Base-by-base conservation (phyloP, 148 eudicot species). In the Gaultheria prostrata region DNA sequence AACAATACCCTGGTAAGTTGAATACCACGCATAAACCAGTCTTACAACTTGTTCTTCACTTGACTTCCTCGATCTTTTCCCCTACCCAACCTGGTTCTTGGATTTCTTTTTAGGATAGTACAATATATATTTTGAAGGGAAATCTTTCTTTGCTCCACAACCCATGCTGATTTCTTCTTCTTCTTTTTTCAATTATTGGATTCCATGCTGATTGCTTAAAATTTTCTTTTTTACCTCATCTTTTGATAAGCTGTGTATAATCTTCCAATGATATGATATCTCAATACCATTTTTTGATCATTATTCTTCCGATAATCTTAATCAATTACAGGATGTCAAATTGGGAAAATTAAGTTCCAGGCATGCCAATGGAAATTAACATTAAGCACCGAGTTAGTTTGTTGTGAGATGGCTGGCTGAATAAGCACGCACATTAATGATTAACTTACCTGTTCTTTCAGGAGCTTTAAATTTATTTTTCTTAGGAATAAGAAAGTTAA, bases 1-100 rank as follows among this genome's bases (percentile, higher is more conserved):
- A 82, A 17, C 75, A 10, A 30, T 51, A 83, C 86, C 75, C 71
- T 79, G 88, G 93, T 91, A 87, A 85, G 86, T 79, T 86, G 83
- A 56, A 54, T 46, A 24, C 61, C 32, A 65, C 46, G 7, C 3
- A 46, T 53, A 26, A 21, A 51, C 35, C n/a, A 63, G 53, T 77
- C 39, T 49, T 28, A 28, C 30, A 21, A 20, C 15, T 18, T 20
- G 4, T 77, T 77, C n/a, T 51, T 53, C 15, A 15, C 4, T 28
- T 65, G 33, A 48, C 57, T 50, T 30, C 63, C 5, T 9, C 1
- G 21, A 53, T 32, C 46, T 51, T 76, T 49, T 43, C 49, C 77
- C 4, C 50, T 73, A 39, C 43, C 24, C 45, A 73, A 39, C 48
- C 26, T 73, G 15, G 26, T 1, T 39, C 43, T 39, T 39, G 21